These are phyloP conservation scores for Leccinum subtestaceum DNA, from an alignment of 768 basidiomycete genomes.

Conservation along the genomic window DNA sequence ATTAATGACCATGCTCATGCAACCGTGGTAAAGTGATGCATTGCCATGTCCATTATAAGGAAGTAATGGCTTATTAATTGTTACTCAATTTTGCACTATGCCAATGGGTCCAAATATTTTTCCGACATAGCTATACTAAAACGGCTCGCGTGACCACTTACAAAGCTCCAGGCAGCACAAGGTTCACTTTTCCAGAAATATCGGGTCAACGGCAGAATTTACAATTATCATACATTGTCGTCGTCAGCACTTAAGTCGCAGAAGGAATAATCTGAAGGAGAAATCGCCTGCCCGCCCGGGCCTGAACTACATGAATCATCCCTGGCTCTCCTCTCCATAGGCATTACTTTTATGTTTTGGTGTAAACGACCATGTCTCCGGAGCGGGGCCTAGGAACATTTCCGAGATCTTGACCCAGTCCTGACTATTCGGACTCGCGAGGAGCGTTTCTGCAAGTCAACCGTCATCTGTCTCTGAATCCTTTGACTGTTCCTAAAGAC, in stretches of 20 bases:
- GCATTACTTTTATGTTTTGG: slow-evolving; percentile 96
- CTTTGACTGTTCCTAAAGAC: slow-evolving; percentile 25
- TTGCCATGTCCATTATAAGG: too few relatives aligned
- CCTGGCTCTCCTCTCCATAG: slow-evolving; percentile 62
- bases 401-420: slow-evolving; percentile 95
- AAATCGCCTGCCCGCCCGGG: not conserved
- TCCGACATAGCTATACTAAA: too few relatives aligned
- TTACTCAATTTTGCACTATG: too few relatives aligned
- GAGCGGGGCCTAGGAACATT: slow-evolving; percentile 90
- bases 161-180: not conserved
- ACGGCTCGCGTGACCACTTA: not conserved
- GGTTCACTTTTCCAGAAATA: not conserved
- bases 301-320: slow-evolving; percentile 33
- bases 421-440: slow-evolving; percentile 72
- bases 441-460: slow-evolving; percentile 64
- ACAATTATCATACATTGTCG: not conserved
- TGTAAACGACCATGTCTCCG: slow-evolving; percentile 79
- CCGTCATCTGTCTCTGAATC: not conserved
- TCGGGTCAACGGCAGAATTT: not conserved
- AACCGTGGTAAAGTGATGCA: too few relatives aligned
- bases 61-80: too few relatives aligned
- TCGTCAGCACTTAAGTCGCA: not conserved
- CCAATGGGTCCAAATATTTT: too few relatives aligned
- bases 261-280: not conserved
- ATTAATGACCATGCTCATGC: too few relatives aligned